Percentiles rank a stretch among this genome's conserved stretches.
Conservation (phyloP, 768 basidiomycete genomes). For the Pleurotus djamor region DNA sequence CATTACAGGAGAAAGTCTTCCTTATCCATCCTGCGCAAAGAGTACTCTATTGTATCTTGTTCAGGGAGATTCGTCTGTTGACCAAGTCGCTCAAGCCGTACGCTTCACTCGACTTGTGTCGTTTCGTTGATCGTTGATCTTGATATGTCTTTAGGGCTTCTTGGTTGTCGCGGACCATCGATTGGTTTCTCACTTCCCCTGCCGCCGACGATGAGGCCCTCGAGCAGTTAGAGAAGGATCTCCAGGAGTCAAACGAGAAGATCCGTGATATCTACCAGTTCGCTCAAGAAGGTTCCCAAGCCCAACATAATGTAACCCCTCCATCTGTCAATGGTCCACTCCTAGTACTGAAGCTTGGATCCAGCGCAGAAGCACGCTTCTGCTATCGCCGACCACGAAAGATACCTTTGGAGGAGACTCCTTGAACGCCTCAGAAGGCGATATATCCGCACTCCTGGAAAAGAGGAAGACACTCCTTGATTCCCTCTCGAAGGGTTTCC, state of each 20-base stretch:
- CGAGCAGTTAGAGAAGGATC: constrained; percentile 40
- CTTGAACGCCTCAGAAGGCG: constrained; percentile 22
- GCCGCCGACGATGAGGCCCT: constrained; percentile 26
- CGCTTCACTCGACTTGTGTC: constrained; percentile 16
- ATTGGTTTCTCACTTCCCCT: constrained; percentile 41
- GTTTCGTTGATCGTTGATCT: not conserved
- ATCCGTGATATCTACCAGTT: constrained; percentile 49
- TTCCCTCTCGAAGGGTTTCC: constrained; percentile 43
- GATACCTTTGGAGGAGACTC: constrained; percentile 15
- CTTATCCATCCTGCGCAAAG: constrained; percentile 56
- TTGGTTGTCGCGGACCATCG: constrained; percentile 42
- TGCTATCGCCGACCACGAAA: constrained; percentile 27
- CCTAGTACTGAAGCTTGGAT: not conserved
- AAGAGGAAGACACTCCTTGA: constrained; percentile 33
- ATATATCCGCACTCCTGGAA: constrained; percentile 27
- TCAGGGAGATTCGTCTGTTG: constrained; percentile 62
- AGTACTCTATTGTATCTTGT: constrained; percentile 56
- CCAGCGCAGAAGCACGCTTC: constrained; percentile 42
- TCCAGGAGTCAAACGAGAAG: constrained; percentile 35
- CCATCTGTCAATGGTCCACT: constrained; percentile 17
- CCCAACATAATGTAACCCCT: constrained; percentile 30
- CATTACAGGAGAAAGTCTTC: constrained; percentile 47
- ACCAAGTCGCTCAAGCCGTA: constrained; percentile 66
- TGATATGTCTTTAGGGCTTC: constrained; percentile 27
- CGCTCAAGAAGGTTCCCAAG: constrained; percentile 44